Percentiles rank a stretch among this genome's conserved stretches.
These are phyloP conservation scores for Tetrapisispora nanseiensis DNA, from an alignment of 805 yeast species.

Conservation along the genomic window DNA sequence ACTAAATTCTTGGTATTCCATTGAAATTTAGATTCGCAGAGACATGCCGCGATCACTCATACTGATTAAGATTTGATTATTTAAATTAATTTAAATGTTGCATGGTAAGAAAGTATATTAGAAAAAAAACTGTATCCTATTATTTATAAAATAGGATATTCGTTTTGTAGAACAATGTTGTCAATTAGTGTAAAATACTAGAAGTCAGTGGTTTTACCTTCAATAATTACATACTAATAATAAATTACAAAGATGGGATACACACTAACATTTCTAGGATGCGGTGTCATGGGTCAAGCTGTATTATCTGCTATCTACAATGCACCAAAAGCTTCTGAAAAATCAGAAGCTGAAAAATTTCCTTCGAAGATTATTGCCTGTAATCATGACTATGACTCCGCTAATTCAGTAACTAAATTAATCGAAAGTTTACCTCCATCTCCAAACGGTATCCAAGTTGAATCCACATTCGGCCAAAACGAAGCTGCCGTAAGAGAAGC, in stretches of 20 bases:
- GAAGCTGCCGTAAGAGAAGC: conserved; percentile 51
- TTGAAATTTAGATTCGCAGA: no score
- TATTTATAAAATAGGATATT: no score
- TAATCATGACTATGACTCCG: conserved; percentile 37
- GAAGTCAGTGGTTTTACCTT: no score
- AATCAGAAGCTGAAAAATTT: conserved; percentile 32
- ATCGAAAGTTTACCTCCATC: conserved; percentile 39
- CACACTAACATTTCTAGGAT: conserved; percentile 74
- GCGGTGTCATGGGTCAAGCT: conserved; percentile 96
- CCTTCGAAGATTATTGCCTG: conserved; percentile 76
- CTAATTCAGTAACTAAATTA: conserved; percentile 40
- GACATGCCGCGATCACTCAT: no score
- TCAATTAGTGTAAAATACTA: no score
- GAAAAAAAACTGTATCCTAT: no score
- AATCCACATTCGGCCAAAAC: conserved; percentile 45
- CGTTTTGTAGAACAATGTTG: no score
- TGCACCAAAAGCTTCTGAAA: conserved; percentile 20
- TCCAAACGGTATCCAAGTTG: conserved; percentile 38
- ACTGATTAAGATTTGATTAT: no score
- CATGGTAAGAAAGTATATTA: no score
- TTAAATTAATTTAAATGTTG: no score
- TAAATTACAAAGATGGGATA: conserved; percentile 33
- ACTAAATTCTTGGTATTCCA: no score
- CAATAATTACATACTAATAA: not conserved
- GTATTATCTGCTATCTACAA: conserved; percentile 56